These are phyloP conservation scores for Melanogaster broomeanus DNA, from an alignment of 768 basidiomycete genomes.

Conservation along the genomic window DNA sequence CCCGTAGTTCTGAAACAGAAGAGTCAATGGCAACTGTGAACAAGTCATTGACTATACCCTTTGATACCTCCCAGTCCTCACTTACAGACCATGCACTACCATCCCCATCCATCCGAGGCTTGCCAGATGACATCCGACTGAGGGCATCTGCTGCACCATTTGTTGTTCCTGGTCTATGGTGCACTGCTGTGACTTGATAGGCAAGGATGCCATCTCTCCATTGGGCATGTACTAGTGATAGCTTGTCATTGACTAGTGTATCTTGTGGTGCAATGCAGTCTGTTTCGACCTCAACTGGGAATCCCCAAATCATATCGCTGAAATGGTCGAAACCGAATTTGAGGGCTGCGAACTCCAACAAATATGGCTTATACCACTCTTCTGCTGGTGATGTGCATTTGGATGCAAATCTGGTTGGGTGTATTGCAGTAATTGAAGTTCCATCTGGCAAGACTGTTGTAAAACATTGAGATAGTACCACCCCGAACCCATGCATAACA, in stretches of 20 bases:
- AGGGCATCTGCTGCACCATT: conserved; percentile 35
- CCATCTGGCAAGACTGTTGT: conserved; percentile 19
- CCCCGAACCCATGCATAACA: conserved; percentile 35
- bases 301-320: conserved; percentile 28
- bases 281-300: conserved; percentile 31
- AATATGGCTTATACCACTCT: conserved; percentile 34
- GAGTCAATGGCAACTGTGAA: neutral
- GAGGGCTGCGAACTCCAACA: no score
- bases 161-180: conserved; percentile 19
- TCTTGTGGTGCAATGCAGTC: conserved; percentile 27
- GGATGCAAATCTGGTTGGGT: conserved; percentile 26
- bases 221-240: conserved; percentile 21
- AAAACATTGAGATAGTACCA: conserved; percentile 27
- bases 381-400: conserved; percentile 34
- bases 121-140: conserved; percentile 23
- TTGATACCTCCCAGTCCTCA: conserved; percentile 23
- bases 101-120: conserved; percentile 15
- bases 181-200: conserved; percentile 12
- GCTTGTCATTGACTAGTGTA: conserved; percentile 22
- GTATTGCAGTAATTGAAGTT: conserved; percentile 3
- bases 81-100: conserved; percentile 34
- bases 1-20: neutral
- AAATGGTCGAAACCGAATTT: conserved; percentile 35
- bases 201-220: conserved; percentile 31
- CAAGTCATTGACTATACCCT: conserved; percentile 23